These are phyloP conservation scores for Cordyceps tenuipes DNA, from an alignment of 2,329 filamentous ascomycete genomes.

Conservation along the genomic window DNA sequence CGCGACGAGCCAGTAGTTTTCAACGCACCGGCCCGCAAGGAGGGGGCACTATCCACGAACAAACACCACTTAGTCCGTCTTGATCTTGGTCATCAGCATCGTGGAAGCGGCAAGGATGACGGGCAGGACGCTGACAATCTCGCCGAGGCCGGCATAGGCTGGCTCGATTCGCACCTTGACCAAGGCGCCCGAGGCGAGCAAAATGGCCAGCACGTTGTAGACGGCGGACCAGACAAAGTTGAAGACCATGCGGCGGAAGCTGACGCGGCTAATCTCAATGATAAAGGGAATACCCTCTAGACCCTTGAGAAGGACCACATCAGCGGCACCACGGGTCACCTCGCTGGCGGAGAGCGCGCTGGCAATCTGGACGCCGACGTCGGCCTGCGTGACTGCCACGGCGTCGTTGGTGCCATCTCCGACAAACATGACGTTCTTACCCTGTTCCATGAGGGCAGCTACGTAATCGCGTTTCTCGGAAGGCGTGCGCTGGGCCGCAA, in stretches of 20 bases:
- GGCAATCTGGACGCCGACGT: slow-evolving; percentile 52
- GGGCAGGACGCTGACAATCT: slow-evolving; percentile 56
- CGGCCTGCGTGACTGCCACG: slow-evolving; percentile 49
- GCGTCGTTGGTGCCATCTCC: slow-evolving; percentile 61
- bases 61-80: slow-evolving; percentile 1
- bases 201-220: slow-evolving; percentile 55
- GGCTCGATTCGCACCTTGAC: slow-evolving; percentile 42
- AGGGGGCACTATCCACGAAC: background rate
- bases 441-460: slow-evolving; percentile 24
- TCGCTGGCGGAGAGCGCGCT: slow-evolving; percentile 37
- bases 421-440: slow-evolving; percentile 43
- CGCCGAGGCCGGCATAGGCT: slow-evolving; percentile 50
- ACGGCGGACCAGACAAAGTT: slow-evolving; percentile 56
- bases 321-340: slow-evolving; percentile 45
- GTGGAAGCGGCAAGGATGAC: slow-evolving; percentile 37
- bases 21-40: background rate
- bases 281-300: slow-evolving; percentile 43
- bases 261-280: slow-evolving; percentile 36
- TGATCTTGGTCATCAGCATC: slow-evolving; percentile 20
- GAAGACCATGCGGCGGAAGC: slow-evolving; percentile 39
- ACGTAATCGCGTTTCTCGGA: slow-evolving; percentile 48
- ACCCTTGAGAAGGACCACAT: slow-evolving; percentile 47
- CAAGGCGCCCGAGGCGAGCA: slow-evolving; percentile 51
- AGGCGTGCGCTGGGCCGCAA: slow-evolving; percentile 39
- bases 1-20: slow-evolving; percentile 3